Evolutionary conservation across 139 green algal species (phyloP).

Genomic region (Tetratostichococcus sp.): DNA sequence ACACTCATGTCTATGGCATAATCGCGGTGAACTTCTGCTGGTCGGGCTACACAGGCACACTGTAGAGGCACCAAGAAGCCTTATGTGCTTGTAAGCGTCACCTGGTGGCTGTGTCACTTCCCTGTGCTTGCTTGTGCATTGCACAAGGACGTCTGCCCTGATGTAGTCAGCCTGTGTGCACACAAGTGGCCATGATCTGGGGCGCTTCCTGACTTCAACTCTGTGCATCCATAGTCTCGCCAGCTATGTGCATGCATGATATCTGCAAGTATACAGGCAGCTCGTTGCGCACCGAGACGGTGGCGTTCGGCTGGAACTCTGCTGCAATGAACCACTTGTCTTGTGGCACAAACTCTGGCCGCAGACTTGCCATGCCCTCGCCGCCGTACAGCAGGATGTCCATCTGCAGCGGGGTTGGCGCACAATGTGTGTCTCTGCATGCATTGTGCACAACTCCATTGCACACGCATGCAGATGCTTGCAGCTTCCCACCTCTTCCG

Average conservation of each 20-base stretch:
- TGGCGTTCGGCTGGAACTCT: constrained; percentile 1
- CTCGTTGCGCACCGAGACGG: not conserved
- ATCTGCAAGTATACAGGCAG: no score
- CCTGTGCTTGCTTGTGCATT: not conserved
- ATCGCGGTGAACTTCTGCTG: no score
- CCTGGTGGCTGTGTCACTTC: no score
- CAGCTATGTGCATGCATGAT: no score
- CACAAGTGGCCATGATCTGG: not conserved
- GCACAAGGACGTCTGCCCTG: not conserved
- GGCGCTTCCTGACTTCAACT: no score
- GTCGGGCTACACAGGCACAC: no score
- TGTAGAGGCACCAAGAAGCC: no score
- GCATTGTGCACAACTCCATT: no score
- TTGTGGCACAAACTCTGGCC: constrained; percentile 1
- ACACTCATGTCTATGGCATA: no score
- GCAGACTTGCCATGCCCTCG: not conserved
- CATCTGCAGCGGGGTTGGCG: constrained; percentile 1
- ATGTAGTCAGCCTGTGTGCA: not conserved
- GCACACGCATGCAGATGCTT: not conserved
- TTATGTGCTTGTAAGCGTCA: no score
- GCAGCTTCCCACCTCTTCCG: not conserved
- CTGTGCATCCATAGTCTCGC: no score
- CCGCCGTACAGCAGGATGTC: constrained; percentile 21
- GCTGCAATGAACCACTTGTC: constrained; percentile 11
- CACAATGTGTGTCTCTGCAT: no score